Base-by-base conservation (phyloP, 2,329 filamentous ascomycete species). In the Epichloe sibirici region DNA sequence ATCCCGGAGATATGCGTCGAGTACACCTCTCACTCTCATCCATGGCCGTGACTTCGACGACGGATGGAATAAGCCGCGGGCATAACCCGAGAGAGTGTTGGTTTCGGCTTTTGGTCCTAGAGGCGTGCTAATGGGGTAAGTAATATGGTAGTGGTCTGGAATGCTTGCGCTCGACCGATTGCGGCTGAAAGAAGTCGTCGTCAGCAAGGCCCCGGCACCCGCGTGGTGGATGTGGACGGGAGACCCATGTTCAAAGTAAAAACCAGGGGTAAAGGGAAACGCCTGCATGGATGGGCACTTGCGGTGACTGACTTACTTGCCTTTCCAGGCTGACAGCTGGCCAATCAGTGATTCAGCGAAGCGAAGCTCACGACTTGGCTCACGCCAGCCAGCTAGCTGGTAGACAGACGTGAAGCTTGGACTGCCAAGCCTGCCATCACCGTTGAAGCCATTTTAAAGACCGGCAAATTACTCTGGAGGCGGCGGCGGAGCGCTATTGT, bases 1-100 rank as follows among this genome's bases (percentile, higher is more conserved):
- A 48, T 43, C 62, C 58, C 13, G 9, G n/a, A 45, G n/a, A 28
- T 35, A 53, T 44, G 25, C 38, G 25, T 53, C 48, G n/a, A 49
- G 47, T 25, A 13, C 31, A 35, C 34, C 4, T 13, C 17, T 21
- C 15, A 15, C 23, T 43, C 4, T 43, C 21, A 38, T 13, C 15
- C 11, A 13, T 12, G 42, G 17, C 17, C 17, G 17, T 2, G 17
- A 21, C 17, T 21, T 21, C 17, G 17, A 21, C 17, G 17, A 21
- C 17, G 17, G 9, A 31, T 49, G 38, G 43, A 31, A 45, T 11
- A 13, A 28, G 23, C 43, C 43, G 43, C 23, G 21, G 43, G 43
- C 15, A 42, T 42, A 42, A 15, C 15, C 38, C 38, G 17, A 21
- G 17, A 2, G 17, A 21, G 17, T 1, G 17, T 21, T 21, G 17